Conservation (phyloP, 805 yeast species). For the Lipomyces sp. region DNA sequence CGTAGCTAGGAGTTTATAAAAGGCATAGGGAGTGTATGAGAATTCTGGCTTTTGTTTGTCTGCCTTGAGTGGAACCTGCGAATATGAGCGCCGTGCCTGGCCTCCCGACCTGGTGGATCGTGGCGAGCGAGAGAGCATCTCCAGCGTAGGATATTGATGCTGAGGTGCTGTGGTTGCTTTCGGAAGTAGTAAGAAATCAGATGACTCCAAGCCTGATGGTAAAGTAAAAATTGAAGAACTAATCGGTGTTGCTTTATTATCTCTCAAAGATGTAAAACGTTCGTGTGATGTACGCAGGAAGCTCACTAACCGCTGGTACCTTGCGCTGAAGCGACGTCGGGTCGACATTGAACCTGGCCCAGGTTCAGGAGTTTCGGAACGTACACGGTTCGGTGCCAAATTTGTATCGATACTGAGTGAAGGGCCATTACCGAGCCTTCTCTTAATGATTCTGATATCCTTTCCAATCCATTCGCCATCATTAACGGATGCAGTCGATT, state of each 20-base stretch:
- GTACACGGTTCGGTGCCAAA: neutral
- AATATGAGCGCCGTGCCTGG: neutral
- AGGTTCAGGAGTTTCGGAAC: neutral
- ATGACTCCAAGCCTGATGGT: slow-evolving; percentile 6
- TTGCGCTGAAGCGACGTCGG: slow-evolving; percentile 9
- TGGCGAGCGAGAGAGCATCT: slow-evolving; percentile 2
- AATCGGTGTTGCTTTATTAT: neutral
- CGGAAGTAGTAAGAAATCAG: slow-evolving; percentile 1
- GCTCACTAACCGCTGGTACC: slow-evolving; percentile 8
- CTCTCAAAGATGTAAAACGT: neutral
- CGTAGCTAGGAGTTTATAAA: slow-evolving; percentile 14
- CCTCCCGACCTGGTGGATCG: neutral
- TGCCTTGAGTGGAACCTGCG: neutral
- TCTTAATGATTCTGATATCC: neutral
- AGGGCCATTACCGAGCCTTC: neutral
- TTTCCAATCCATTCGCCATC: neutral
- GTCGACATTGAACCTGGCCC: neutral
- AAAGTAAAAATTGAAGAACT: slow-evolving; percentile 15
- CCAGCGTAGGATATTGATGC: neutral
- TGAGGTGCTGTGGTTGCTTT: neutral
- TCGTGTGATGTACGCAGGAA: slow-evolving; percentile 6
- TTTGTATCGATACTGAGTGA: neutral
- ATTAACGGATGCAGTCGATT: neutral
- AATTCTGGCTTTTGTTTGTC: slow-evolving; percentile 1
- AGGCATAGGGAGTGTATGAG: slow-evolving; percentile 19